Base-by-base conservation (phyloP, 371 early-diverging fungal genomes). In the Mucor saturninus region DNA sequence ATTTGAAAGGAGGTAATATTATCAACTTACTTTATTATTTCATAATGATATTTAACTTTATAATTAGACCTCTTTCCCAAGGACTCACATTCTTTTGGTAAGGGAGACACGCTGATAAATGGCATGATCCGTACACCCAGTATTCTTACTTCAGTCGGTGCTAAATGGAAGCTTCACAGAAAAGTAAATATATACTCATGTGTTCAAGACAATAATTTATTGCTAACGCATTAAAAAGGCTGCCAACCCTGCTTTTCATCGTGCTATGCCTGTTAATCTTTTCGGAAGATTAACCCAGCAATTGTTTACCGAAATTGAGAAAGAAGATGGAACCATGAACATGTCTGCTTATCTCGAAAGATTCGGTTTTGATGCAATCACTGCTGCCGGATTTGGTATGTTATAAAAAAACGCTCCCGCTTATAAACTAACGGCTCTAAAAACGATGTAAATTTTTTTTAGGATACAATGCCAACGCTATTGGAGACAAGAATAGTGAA, bases 171-270 rank as follows among this genome's bases (percentile, higher is more conserved):
- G 21, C 21, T 21, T 21, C 21, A 21, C 21, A 21, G 21, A 21
- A 21, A 21, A 21, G 21, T 21, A 21, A 21, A 21, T 21, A 1
- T 21, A 21, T 21, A 21, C 21, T 21, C 21, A 21, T 21, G 21
- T 21, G 21, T 21, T 21, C 21, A 21, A 21, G 21, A 21, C 21
- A 21, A 21, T 21, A 21, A 21, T 21, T 21, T 21, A 21, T 21
- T 21, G 1, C 21, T 21, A 21, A 21, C 21, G 21, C 21, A 21
- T 21, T 21, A 21, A 21, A 21, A 21, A 72, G 74, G 65, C 73
- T 38, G 73, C 76, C 2, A 79, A 79, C 35, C 70, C 74, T 21
- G 76, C 79, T 9, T 80, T 80, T 43, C 77, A 70, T 26, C 56
- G 72, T 6, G 68, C 72, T 2, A 68, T 72, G 71, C 80, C 80